Evolutionary conservation across 495 filamentous ascomycete genomes (phyloP).

Genomic region (Podospora sp.): DNA sequence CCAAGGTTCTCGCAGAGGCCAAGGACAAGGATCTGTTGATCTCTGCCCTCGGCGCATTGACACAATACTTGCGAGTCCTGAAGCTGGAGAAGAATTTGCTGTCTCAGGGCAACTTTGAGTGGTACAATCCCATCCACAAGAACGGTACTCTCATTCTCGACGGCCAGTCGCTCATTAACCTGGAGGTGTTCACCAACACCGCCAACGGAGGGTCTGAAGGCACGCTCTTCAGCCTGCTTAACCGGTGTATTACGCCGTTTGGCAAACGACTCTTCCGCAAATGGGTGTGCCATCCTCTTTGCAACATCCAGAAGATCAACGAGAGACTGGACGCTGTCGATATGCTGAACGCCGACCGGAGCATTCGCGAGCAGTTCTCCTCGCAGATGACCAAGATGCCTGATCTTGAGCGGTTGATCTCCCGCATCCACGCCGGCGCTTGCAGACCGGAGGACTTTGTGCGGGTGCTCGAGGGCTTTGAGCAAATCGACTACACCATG

Average conservation of each 20-base stretch:
- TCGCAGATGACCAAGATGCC: constrained; percentile 86
- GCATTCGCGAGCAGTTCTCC: constrained; percentile 78
- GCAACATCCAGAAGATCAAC: constrained; percentile 84
- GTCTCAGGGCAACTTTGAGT: constrained; percentile 85
- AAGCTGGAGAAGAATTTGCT: constrained; percentile 89
- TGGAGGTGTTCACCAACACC: constrained; percentile 95
- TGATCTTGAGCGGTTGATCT: constrained; percentile 92
- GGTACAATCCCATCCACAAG: constrained; percentile 93
- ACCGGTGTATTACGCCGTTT: constrained; percentile 94
- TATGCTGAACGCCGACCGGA: constrained; percentile 79
- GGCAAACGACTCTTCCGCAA: constrained; percentile 96
- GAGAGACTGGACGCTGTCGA: constrained; percentile 96
- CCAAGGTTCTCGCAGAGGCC: constrained; percentile 68
- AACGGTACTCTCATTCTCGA: constrained; percentile 91
- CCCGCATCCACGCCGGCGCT: constrained; percentile 86
- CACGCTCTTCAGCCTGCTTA: constrained; percentile 86
- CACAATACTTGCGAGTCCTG: constrained; percentile 82
- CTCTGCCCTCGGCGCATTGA: constrained; percentile 88
- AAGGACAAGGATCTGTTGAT: constrained; percentile 82
- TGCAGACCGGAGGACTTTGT: constrained; percentile 92
- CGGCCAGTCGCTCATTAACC: constrained; percentile 94
- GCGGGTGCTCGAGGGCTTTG: constrained; percentile 93
- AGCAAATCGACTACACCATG: constrained; percentile 93
- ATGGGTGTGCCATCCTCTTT: constrained; percentile 96
- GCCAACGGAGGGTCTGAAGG: constrained; percentile 83